Base-by-base conservation (phyloP, 345 rosid genomes). In the Arabis alpina region DNA sequence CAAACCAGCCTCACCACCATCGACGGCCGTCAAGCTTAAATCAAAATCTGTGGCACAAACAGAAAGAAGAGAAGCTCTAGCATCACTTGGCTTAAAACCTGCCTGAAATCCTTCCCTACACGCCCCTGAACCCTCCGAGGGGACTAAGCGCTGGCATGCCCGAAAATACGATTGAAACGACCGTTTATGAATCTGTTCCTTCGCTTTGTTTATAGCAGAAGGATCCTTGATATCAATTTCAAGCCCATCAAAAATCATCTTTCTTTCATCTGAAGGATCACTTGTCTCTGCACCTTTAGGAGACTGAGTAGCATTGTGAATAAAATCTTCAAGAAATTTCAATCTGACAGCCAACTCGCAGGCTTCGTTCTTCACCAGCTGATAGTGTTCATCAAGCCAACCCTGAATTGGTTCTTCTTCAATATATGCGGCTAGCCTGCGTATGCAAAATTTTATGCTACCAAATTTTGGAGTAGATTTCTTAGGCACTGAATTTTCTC, bases 321-420 rank as follows among this genome's bases (percentile, higher is more conserved):
- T 68, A 58, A 81, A 70, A 76, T 89, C 95, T 79, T 89, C 92
- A 47, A 91, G 83, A 81, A 88, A 83, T 69, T 88, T 87, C 83
- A 88, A 76, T 85, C 96, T 84, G 66, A 94, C 92, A 80, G 96
- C 96, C 77, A 86, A 80, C 78, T 94, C 99, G 74, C 80, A 71
- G 40, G 96, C 96, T 83, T 88, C 93, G 43, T 81, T 86, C 76
- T 87, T 94, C 87, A 87, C 77, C 79, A 94, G 81, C 34, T 78
- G 85, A 78, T 84, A 91, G 71, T 87, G 98, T 74, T 94, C 96
- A 80, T 91, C 99, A 83, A 91, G 98, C 99, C 99, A 94, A 34
- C 99, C 99, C 73, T 91, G 96, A 43, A 89, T 61, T 14, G 99
- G 98, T 77, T 94, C 99, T 80, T 94, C 99, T 82, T 94, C 98